phyloP scores from a whole-genome alignment of 2,329 filamentous ascomycete genomes.

The Chaetoscypha palmicola region DNA sequence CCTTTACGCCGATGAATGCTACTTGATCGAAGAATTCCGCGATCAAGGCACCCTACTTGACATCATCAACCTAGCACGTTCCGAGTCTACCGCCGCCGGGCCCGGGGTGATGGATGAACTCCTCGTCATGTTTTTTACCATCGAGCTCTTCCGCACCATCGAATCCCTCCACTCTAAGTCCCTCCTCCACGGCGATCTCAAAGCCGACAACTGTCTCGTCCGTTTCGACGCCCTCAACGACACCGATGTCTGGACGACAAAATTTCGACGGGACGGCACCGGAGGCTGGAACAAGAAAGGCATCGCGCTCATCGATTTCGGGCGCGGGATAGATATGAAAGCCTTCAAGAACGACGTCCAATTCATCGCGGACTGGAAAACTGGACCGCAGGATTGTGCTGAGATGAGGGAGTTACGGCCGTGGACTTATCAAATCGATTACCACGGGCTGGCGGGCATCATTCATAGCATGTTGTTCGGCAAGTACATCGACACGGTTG shows the following conservation, averaged over 20 bases:
- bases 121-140: constrained; percentile 88
- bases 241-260: constrained; percentile 43
- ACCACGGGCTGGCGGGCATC: constrained; percentile 84
- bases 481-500: constrained; percentile 81
- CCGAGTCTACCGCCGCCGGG: constrained; percentile 49
- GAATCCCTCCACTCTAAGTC: constrained; percentile 76
- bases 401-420: constrained; percentile 92
- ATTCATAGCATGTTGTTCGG: constrained; percentile 88
- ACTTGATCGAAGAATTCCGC: constrained; percentile 79
- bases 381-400: constrained; percentile 76
- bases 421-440: constrained; percentile 98
- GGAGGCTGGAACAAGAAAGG: constrained; percentile 77
- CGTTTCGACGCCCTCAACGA: constrained; percentile 59
- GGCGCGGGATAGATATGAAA: constrained; percentile 87
- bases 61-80: constrained; percentile 78
- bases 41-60: constrained; percentile 92
- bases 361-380: constrained; percentile 96
- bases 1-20: constrained; percentile 82
- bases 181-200: constrained; percentile 87
- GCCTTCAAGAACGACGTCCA: constrained; percentile 69
- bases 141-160: constrained; percentile 84
- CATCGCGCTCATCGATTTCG: constrained; percentile 86
- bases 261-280: constrained; percentile 67
- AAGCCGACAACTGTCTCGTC: constrained; percentile 90
- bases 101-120: constrained; percentile 76